A percentile compares a stretch with the other conserved stretches of the same genome.
Evolutionary conservation across 768 basidiomycete genomes (phyloP).

Genomic region (Rubroboletus satanas): DNA sequence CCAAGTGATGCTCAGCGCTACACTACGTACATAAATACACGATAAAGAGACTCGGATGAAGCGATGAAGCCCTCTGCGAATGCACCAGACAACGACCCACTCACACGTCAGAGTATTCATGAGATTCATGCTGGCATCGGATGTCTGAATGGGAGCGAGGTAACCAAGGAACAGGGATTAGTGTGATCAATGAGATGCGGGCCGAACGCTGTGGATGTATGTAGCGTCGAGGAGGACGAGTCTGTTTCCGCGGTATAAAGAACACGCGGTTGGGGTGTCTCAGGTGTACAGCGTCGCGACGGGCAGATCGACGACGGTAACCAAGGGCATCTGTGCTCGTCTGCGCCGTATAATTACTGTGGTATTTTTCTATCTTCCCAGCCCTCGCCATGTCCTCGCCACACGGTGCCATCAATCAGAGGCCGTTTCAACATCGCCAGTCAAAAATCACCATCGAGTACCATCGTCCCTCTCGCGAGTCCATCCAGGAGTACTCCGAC

Average conservation of each 20-base stretch:
- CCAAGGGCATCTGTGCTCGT: not conserved
- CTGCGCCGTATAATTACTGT: not conserved
- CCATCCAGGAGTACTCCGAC: slow-evolving; percentile 73
- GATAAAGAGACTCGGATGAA: no score
- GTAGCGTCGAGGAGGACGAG: not conserved
- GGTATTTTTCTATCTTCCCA: not conserved
- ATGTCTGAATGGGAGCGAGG: slow-evolving; percentile 6
- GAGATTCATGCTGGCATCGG: slow-evolving; percentile 7
- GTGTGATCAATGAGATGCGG: slow-evolving; percentile 1
- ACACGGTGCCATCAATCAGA: slow-evolving; percentile 41
- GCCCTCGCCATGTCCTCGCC: slow-evolving; percentile 26
- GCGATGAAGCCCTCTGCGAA: no score
- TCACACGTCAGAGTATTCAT: not conserved
- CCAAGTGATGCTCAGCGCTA: no score
- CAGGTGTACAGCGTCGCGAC: not conserved
- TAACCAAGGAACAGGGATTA: slow-evolving; percentile 8
- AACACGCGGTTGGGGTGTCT: not conserved
- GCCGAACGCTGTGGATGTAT: no score
- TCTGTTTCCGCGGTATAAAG: not conserved
- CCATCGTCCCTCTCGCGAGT: slow-evolving; percentile 69
- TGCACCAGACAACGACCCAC: no score
- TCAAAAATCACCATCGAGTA: slow-evolving; percentile 74
- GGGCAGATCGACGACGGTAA: not conserved
- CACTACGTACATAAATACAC: no score
- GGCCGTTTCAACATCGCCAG: slow-evolving; percentile 41